Percentiles rank a stretch among this genome's conserved stretches.
phyloP scores from a whole-genome alignment of 2,329 filamentous ascomycete genomes.

The Trichoderma sp. region DNA sequence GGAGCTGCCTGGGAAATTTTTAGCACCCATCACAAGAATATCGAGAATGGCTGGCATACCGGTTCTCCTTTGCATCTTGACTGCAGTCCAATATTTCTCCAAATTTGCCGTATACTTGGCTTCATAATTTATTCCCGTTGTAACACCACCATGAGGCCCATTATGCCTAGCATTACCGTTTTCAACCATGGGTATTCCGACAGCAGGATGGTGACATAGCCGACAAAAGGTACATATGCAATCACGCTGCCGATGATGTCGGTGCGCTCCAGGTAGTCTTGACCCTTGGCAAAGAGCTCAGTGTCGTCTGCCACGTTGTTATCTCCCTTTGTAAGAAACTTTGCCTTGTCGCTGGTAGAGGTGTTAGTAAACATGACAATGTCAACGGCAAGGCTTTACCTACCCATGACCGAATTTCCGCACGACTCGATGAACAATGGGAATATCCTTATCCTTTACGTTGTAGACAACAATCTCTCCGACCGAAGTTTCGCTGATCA shows the following conservation, averaged over 20 bases:
- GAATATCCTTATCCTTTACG: constrained; percentile 89
- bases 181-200: constrained; percentile 97
- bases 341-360: constrained; percentile 48
- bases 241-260: constrained; percentile 93
- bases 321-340: constrained; percentile 93
- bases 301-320: constrained; percentile 95
- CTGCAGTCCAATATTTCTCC: neutral
- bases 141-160: constrained; percentile 90
- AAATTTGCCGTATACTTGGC: neutral
- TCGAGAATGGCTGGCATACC: neutral
- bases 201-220: constrained; percentile 93
- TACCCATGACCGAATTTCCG: constrained; percentile 64
- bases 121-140: constrained; percentile 68
- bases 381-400: constrained; percentile 25
- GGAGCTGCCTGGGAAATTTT: neutral
- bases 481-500: constrained; percentile 53
- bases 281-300: constrained; percentile 76
- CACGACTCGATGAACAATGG: constrained; percentile 92
- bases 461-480: constrained; percentile 67
- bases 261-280: constrained; percentile 80
- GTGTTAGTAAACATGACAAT: neutral
- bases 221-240: constrained; percentile 89
- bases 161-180: constrained; percentile 88
- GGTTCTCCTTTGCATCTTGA: neutral
- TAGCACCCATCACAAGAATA: neutral